Evolutionary conservation across 257 asterid species (phyloP).

Genomic region (Solanum ossicruentum): DNA sequence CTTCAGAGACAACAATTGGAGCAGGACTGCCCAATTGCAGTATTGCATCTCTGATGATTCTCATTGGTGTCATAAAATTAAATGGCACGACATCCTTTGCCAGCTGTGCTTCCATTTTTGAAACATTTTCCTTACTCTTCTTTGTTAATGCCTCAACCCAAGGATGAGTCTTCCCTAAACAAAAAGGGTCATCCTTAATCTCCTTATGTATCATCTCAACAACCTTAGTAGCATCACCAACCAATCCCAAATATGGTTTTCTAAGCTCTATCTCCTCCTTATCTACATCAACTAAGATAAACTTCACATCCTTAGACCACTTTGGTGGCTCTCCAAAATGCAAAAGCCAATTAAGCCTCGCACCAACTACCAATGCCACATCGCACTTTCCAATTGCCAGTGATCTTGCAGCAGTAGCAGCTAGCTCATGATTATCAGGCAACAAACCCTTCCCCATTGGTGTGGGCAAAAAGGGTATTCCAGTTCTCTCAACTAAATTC

Average conservation of each 20-base stretch:
- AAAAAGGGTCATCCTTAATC: conserved; percentile 78
- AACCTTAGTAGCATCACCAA: conserved; percentile 82
- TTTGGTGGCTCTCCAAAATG: conserved; percentile 91
- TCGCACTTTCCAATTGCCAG: conserved; percentile 88
- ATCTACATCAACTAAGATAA: conserved; percentile 58
- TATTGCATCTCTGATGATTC: conserved; percentile 83
- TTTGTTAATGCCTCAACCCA: conserved; percentile 62
- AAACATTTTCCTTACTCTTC: conserved; percentile 69
- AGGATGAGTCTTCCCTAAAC: conserved; percentile 65
- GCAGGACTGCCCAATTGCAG: conserved; percentile 53
- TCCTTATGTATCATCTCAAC: conserved; percentile 47
- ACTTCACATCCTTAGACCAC: conserved; percentile 79
- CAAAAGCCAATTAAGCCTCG: conserved; percentile 81
- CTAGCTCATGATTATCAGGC: conserved; percentile 66
- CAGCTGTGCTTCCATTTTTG: conserved; percentile 74
- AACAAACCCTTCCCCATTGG: conserved; percentile 90
- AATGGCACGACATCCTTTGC: conserved; percentile 73
- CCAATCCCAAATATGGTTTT: conserved; percentile 55
- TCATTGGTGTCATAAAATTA: conserved; percentile 80
- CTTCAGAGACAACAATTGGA: conserved; percentile 79
- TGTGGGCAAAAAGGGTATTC: conserved; percentile 82
- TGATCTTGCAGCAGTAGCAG: conserved; percentile 86
- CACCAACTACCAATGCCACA: conserved; percentile 74
- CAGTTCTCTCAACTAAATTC: conserved; percentile 51
- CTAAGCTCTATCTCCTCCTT: conserved; percentile 69